Percentiles rank a stretch among this genome's conserved stretches.
phyloP scores from a whole-genome alignment of 371 early-diverging fungal species.

The Choanephora cucurbitarum region DNA sequence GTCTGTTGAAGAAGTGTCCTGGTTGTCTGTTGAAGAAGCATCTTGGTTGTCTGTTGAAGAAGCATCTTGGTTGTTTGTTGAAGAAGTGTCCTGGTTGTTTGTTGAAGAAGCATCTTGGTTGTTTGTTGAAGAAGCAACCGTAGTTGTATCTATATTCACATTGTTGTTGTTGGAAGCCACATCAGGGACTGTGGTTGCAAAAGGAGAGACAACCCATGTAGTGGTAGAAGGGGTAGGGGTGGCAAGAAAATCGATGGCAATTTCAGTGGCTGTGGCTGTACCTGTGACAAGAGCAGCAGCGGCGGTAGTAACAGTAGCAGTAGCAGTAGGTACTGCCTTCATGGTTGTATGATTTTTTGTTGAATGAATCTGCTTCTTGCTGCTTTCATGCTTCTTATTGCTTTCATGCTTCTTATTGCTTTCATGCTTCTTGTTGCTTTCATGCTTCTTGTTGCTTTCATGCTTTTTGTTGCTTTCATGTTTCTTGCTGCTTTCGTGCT shows the following conservation, averaged over 20 bases:
- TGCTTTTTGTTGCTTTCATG: too few species aligned
- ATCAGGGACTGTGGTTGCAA: background rate
- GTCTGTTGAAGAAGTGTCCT: background rate
- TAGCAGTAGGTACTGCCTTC: background rate
- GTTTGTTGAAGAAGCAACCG: too few species aligned
- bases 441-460: background rate
- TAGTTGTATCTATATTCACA: too few species aligned
- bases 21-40: too few species aligned
- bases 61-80: background rate
- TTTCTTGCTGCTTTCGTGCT: too few species aligned
- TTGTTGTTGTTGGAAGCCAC: too few species aligned
- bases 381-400: too few species aligned
- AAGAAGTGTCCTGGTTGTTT: too few species aligned
- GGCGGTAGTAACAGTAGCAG: background rate
- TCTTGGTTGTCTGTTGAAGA: background rate
- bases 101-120: background rate
- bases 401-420: background rate
- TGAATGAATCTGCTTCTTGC: too few species aligned
- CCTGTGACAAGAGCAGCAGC: background rate
- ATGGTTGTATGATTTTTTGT: too few species aligned
- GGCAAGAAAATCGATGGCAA: background rate
- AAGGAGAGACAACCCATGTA: background rate
- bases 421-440: background rate
- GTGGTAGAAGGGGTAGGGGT: conserved; percentile 4
- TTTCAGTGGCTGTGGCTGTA: background rate